Conservation (phyloP, 805 yeast species). For the Clavispora phyllophila region DNA sequence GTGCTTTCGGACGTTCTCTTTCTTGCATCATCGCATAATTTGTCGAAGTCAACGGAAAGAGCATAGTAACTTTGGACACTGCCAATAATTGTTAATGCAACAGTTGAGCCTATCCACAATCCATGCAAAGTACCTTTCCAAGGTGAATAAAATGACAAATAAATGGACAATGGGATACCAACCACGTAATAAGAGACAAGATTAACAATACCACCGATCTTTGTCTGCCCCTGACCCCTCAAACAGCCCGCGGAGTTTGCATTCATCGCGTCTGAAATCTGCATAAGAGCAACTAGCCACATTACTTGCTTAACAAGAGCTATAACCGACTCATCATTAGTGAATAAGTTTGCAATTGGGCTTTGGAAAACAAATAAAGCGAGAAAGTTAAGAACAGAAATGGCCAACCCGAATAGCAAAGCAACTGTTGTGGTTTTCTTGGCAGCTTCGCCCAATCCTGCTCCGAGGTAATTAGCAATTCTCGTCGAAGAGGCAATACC, state of each 20-base stretch:
- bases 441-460: conserved; percentile 35
- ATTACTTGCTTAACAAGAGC: conserved; percentile 45
- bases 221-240: conserved; percentile 74
- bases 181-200: conserved; percentile 54
- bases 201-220: conserved; percentile 56
- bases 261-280: conserved; percentile 62
- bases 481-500: conserved; percentile 56
- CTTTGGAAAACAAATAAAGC: conserved; percentile 27
- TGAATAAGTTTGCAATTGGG: conserved; percentile 44
- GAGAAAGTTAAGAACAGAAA: conserved; percentile 30
- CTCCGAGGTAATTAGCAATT: conserved; percentile 53
- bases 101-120: conserved; percentile 51
- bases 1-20: conserved; percentile 24
- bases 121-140: conserved; percentile 51
- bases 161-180: conserved; percentile 58
- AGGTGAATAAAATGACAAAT: conserved; percentile 46
- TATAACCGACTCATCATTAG: conserved; percentile 56
- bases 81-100: conserved; percentile 16
- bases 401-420: conserved; percentile 29
- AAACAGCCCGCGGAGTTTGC: conserved; percentile 73
- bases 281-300: conserved; percentile 64
- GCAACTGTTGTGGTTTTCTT: conserved; percentile 33
- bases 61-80: conserved; percentile 32
- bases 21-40: conserved; percentile 35
- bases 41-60: conserved; percentile 36